Conservation (phyloP, 345 rosid genomes). For the Streptanthus diversifolius region DNA sequence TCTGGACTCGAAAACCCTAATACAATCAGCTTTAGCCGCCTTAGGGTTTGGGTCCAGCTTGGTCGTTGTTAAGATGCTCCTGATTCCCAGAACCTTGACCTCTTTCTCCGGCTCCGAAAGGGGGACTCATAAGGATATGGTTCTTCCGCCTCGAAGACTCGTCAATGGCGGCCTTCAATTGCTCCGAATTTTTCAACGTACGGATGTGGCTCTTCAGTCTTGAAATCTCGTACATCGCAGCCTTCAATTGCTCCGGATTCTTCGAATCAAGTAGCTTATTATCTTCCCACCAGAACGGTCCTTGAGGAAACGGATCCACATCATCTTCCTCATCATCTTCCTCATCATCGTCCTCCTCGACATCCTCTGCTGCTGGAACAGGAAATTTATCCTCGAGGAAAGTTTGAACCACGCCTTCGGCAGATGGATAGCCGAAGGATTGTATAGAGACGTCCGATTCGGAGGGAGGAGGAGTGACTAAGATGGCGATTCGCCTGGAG, state of each 20-base stretch:
- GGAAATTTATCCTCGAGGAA: background rate
- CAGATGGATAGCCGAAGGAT: slow-evolving; percentile 14
- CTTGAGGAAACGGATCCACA: background rate
- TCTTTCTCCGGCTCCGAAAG: background rate
- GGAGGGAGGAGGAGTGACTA: background rate
- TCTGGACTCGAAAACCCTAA: background rate
- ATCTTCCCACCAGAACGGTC: slow-evolving; percentile 20
- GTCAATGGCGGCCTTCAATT: too few relatives aligned
- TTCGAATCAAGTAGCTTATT: background rate
- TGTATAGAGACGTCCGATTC: background rate
- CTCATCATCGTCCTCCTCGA: background rate
- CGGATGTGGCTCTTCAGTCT: background rate
- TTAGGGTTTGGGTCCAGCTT: slow-evolving; percentile 2
- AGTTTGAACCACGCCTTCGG: background rate
- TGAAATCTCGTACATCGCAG: background rate
- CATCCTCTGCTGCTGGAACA: background rate
- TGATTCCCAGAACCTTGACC: background rate
- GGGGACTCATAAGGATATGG: too few relatives aligned
- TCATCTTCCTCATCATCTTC: background rate
- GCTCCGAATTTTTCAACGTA: too few relatives aligned
- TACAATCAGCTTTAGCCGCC: background rate
- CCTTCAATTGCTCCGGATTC: background rate
- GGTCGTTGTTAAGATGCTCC: background rate
- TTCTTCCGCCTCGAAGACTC: background rate
- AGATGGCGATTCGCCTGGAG: background rate